Percentiles rank a stretch among this genome's conserved stretches.
phyloP scores from a whole-genome alignment of 2,329 filamentous ascomycete species.

The Nakataea oryzae region DNA sequence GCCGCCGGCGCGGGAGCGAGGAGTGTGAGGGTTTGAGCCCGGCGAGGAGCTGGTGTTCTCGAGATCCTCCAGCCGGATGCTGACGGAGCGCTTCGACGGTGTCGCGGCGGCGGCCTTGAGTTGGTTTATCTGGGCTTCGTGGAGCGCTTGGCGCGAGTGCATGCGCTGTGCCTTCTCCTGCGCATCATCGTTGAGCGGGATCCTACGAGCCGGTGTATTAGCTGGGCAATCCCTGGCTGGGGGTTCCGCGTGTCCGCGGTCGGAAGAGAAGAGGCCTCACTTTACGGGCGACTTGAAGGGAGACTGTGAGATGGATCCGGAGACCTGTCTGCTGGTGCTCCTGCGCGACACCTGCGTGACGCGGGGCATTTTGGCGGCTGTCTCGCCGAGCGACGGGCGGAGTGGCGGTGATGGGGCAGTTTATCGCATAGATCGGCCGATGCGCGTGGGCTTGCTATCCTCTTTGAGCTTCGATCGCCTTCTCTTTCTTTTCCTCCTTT shows the following conservation, averaged over 20 bases:
- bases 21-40: slow-evolving; percentile 46
- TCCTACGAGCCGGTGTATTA: slow-evolving; percentile 38
- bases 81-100: slow-evolving; percentile 58
- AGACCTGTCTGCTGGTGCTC: slow-evolving; percentile 29
- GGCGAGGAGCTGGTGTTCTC: slow-evolving; percentile 40
- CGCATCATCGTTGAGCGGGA: slow-evolving; percentile 92
- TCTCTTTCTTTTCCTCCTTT: not conserved
- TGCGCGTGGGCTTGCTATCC: not conserved
- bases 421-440: not conserved
- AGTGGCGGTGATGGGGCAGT: not conserved
- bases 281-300: slow-evolving; percentile 49
- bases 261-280: slow-evolving; percentile 24
- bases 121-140: slow-evolving; percentile 87
- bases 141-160: slow-evolving; percentile 76
- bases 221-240: not conserved
- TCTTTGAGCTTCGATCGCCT: not conserved
- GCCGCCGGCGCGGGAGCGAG: slow-evolving; percentile 25
- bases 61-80: slow-evolving; percentile 46
- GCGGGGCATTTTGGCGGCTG: slow-evolving; percentile 37
- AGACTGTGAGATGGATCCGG: slow-evolving; percentile 34
- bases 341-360: slow-evolving; percentile 44
- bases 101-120: slow-evolving; percentile 66
- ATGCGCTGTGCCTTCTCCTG: slow-evolving; percentile 83
- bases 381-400: not conserved
- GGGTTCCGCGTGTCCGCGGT: slow-evolving; percentile 2